Conservation (phyloP, 768 basidiomycete species). For the Rhizopogon rudus region DNA sequence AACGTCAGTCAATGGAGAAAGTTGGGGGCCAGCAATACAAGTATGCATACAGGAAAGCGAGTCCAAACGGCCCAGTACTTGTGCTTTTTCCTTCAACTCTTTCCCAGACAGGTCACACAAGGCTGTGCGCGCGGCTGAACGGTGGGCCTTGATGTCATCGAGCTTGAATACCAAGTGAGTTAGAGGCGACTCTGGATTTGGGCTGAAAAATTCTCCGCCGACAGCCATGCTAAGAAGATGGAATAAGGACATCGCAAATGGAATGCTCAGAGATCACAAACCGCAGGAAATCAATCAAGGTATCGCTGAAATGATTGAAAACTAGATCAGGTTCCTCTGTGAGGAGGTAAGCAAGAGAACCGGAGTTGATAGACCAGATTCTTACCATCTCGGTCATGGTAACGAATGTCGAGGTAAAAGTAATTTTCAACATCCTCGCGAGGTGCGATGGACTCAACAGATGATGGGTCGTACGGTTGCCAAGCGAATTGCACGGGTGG, state of each 20-base stretch:
- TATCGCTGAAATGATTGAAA: constrained; percentile 13
- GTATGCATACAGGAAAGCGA: neutral
- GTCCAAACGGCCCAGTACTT: constrained; percentile 3
- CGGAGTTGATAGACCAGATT: neutral
- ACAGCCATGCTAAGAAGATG: constrained; percentile 2
- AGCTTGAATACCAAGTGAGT: constrained; percentile 2
- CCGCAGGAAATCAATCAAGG: constrained; percentile 15
- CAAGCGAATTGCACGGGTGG: neutral
- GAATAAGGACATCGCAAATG: neutral
- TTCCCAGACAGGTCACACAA: neutral
- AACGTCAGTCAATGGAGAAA: neutral
- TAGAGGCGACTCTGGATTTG: constrained; percentile 3
- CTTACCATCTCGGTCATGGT: neutral
- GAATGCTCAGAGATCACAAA: neutral
- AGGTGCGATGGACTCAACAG: constrained; percentile 6
- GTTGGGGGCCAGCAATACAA: no score
- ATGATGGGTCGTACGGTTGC: constrained; percentile 15
- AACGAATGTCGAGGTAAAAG: constrained; percentile 14
- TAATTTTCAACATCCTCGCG: constrained; percentile 13
- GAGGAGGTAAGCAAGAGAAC: neutral
- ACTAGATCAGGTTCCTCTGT: constrained; percentile 11
- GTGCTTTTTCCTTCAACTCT: neutral
- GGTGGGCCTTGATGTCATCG: neutral
- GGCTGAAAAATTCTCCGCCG: constrained; percentile 12
- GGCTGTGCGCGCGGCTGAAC: neutral